Percentiles rank a stretch among this genome's conserved stretches.
phyloP scores from a whole-genome alignment of 2,329 filamentous ascomycete species.

The Curvularia sp. region DNA sequence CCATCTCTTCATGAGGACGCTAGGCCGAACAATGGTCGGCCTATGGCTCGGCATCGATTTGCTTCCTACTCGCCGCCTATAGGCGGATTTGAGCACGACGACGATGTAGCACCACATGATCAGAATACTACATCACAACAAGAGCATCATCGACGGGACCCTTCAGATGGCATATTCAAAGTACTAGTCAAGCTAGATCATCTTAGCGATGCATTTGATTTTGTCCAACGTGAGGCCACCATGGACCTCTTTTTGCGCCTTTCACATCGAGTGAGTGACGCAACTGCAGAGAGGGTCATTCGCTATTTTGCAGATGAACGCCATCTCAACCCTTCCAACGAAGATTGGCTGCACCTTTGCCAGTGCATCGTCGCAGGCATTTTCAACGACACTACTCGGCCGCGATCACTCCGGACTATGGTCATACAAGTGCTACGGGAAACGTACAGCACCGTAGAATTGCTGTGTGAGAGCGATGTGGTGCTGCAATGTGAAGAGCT shows the following conservation, averaged over 20 bases:
- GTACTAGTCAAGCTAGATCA: slow-evolving; percentile 40
- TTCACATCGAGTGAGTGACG: slow-evolving; percentile 68
- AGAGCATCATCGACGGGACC: slow-evolving; percentile 24
- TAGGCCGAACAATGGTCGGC: slow-evolving; percentile 17
- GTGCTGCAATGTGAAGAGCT: slow-evolving; percentile 67
- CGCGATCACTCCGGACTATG: slow-evolving; percentile 67
- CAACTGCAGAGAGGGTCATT: slow-evolving; percentile 68
- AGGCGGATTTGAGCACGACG: slow-evolving; percentile 22
- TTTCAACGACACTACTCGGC: slow-evolving; percentile 67
- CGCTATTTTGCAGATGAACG: slow-evolving; percentile 73
- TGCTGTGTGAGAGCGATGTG: slow-evolving; percentile 65
- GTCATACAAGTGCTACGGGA: slow-evolving; percentile 66
- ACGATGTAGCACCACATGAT: slow-evolving; percentile 25
- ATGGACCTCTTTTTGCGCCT: slow-evolving; percentile 71
- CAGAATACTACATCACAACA: slow-evolving; percentile 13
- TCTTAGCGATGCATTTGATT: slow-evolving; percentile 53
- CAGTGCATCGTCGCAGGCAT: slow-evolving; percentile 67
- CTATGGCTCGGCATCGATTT: background rate
- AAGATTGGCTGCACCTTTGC: slow-evolving; percentile 71
- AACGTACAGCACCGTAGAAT: slow-evolving; percentile 59
- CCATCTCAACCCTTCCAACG: slow-evolving; percentile 74
- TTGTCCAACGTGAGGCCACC: slow-evolving; percentile 70
- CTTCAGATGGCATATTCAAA: slow-evolving; percentile 37
- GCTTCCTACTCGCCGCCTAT: slow-evolving; percentile 10
- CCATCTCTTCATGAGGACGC: slow-evolving; percentile 18